A percentile compares a stretch with the other conserved stretches of the same genome.
Conservation (phyloP, 2,329 filamentous ascomycete genomes). For the Metarhizium anisopliae region DNA sequence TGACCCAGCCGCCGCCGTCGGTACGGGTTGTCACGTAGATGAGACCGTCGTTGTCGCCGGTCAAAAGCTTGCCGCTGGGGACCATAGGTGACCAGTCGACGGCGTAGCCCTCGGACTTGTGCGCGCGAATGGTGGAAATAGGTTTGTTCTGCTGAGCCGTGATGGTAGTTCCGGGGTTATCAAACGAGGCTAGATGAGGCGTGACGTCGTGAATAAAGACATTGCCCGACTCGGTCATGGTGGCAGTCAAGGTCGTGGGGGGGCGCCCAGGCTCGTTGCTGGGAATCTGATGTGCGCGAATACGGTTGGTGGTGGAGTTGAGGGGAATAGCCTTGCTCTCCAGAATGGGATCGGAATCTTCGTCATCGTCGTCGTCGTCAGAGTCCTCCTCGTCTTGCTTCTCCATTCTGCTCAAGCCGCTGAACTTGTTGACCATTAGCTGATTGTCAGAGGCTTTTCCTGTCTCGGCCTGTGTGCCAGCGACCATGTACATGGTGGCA, state of each 20-base stretch:
- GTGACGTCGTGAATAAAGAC: conserved; percentile 93
- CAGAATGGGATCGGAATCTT: conserved; percentile 78
- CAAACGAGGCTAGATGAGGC: conserved; percentile 80
- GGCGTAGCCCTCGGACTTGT: conserved; percentile 90
- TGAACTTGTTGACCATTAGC: conserved; percentile 93
- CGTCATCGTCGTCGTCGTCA: conserved; percentile 64
- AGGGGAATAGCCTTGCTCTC: conserved; percentile 87
- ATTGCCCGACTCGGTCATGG: conserved; percentile 84
- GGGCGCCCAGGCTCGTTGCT: conserved; percentile 60
- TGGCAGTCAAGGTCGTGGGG: conserved; percentile 77
- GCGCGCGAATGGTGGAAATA: conserved; percentile 75
- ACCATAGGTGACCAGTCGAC: conserved; percentile 86
- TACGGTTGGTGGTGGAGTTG: conserved; percentile 83
- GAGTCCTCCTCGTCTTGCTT: conserved; percentile 56
- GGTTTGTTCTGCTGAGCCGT: conserved; percentile 82
- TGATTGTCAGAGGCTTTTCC: conserved; percentile 76
- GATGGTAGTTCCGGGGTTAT: conserved; percentile 74
- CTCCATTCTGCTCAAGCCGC: conserved; percentile 82
- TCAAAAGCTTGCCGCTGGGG: conserved; percentile 75
- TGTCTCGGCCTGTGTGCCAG: conserved; percentile 83
- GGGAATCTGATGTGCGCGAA: conserved; percentile 76
- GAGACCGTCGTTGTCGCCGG: conserved; percentile 81
- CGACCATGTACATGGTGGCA: conserved; percentile 88
- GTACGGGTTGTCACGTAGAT: conserved; percentile 85
- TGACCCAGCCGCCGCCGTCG: conserved; percentile 82